Base-by-base conservation (phyloP, 1,284 basidiomycete species). In the Leccinum glutinopallens region DNA sequence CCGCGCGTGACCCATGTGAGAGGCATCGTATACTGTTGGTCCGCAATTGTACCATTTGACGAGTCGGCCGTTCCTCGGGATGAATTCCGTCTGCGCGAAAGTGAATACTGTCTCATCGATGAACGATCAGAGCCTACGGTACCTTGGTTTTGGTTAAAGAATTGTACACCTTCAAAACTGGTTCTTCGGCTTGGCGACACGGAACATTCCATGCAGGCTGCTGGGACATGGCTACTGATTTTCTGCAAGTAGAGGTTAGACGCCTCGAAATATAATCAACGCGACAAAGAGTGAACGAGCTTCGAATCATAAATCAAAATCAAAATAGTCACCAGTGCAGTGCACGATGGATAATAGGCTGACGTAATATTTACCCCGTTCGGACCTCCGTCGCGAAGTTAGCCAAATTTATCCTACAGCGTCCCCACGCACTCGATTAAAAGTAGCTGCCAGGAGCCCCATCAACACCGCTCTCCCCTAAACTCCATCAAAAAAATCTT, bases 31-130 rank as follows among this genome's bases (percentile, higher is more conserved):
- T 7, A 99, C 97, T 1, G 97, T 99, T n/a, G 97, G 97, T 7
- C 97, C 96, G 74, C 96, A 98, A 76, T 97, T 98, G 78, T 98
- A 98, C 97, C 97, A 99, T 73, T 97, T 97, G 19, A 99, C 91
- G 72, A 89, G 88, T n/a, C 88, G 87, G 0, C 92, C 93, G 68
- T 90, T 83, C 65, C 80, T 86, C 9, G 97, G 90, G 13, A 94
- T 79, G 70, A 99, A 98, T 66, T 91, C 91, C 66, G 87, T 93
- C 65, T 68, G 25, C 13, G 39, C 7, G 22, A 29, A 46, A 15
- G 56, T 68, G 49, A 67, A 63, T 15, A 33, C 32, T 9, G 32
- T 62, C 32, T n/a, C n/a, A 63, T 66, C 64, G 33, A 9, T 43
- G 15, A 43, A 62, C 13, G 66, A 69, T 72, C 70, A 19, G 25